Percentiles rank a stretch among this genome's conserved stretches.
phyloP scores from a whole-genome alignment of 2,329 filamentous ascomycete genomes.

The Penicillium sp. region DNA sequence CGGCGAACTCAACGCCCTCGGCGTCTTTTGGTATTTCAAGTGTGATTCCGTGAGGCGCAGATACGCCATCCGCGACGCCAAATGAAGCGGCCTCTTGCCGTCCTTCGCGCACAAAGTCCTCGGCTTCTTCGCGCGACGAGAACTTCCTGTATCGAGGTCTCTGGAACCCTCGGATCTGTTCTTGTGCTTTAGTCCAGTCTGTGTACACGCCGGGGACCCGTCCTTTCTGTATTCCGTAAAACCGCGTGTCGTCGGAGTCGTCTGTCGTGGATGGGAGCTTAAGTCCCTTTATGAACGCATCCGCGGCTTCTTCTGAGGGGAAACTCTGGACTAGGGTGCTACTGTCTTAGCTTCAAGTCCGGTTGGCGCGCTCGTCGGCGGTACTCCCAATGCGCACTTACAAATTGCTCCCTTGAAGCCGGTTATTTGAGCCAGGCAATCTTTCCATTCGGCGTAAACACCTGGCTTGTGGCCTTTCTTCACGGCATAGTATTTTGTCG shows the following conservation, averaged over 20 bases:
- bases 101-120: slow-evolving; percentile 66
- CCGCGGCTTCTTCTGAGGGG: slow-evolving; percentile 70
- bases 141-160: slow-evolving; percentile 71
- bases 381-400: slow-evolving; percentile 47
- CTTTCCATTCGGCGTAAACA: slow-evolving; percentile 64
- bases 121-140: slow-evolving; percentile 68
- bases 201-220: slow-evolving; percentile 63
- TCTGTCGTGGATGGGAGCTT: slow-evolving; percentile 43
- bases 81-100: slow-evolving; percentile 28
- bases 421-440: slow-evolving; percentile 62
- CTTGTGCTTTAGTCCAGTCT: slow-evolving; percentile 68
- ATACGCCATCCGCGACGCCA: slow-evolving; percentile 35
- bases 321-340: slow-evolving; percentile 75
- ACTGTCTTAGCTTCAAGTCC: not conserved
- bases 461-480: slow-evolving; percentile 61
- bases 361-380: not conserved
- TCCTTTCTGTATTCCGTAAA: slow-evolving; percentile 62
- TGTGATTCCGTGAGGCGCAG: slow-evolving; percentile 40
- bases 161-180: slow-evolving; percentile 73
- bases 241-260: slow-evolving; percentile 48
- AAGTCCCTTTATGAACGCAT: slow-evolving; percentile 70
- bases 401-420: slow-evolving; percentile 68
- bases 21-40: slow-evolving; percentile 45
- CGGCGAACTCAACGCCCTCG: slow-evolving; percentile 47
- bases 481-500: slow-evolving; percentile 65